Conservation (phyloP, 1,284 basidiomycete species). For the Entoloma clypeatum region DNA sequence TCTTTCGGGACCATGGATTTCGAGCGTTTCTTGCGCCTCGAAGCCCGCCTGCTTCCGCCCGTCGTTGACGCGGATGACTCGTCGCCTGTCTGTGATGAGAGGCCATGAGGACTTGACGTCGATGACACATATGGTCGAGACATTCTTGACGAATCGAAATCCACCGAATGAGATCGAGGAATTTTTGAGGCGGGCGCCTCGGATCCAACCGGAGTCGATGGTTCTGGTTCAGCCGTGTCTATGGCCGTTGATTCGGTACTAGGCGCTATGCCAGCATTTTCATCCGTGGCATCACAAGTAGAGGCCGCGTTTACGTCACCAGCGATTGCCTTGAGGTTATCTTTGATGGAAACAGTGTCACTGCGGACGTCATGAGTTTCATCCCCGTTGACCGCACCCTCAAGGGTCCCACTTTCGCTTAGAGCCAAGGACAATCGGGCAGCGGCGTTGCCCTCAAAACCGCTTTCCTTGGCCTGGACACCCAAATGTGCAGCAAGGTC, state of each 20-base stretch:
- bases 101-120: constrained; percentile 38
- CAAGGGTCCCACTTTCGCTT: constrained; percentile 24
- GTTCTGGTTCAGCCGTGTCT: constrained; percentile 22
- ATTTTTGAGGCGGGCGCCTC: constrained; percentile 40
- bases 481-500: constrained; percentile 73
- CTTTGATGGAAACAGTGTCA: constrained; percentile 20
- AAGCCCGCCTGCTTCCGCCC: constrained; percentile 26
- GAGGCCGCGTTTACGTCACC: constrained; percentile 13
- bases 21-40: constrained; percentile 53
- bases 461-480: constrained; percentile 28
- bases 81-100: constrained; percentile 53
- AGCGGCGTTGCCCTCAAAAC: constrained; percentile 16
- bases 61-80: constrained; percentile 58
- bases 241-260: constrained; percentile 9
- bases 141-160: constrained; percentile 57
- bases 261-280: constrained; percentile 10
- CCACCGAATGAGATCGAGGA: constrained; percentile 72
- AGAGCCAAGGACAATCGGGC: constrained; percentile 16
- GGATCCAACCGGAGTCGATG: constrained; percentile 38
- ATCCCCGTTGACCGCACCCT: constrained; percentile 26
- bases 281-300: constrained; percentile 9
- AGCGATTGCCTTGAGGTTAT: constrained; percentile 31
- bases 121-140: constrained; percentile 52
- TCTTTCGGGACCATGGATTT: constrained; percentile 49
- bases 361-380: constrained; percentile 20